Conservation (phyloP, 2,329 filamentous ascomycete species). For the Didymella exigua region DNA sequence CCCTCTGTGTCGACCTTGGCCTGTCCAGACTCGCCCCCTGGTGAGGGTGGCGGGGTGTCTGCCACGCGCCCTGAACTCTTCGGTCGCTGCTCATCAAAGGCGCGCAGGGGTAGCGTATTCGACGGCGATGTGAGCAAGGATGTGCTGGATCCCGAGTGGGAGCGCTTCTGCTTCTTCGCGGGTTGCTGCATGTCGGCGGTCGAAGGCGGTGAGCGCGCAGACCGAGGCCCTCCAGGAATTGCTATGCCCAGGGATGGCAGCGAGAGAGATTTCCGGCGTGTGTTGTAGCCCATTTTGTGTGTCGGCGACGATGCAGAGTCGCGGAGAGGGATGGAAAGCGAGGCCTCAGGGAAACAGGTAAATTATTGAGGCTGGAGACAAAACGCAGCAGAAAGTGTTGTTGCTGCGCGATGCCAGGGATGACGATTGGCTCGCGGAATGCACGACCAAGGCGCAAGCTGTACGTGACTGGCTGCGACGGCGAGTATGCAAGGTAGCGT, state of each 20-base stretch:
- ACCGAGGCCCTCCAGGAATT: slow-evolving; percentile 63
- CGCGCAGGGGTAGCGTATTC: slow-evolving; percentile 52
- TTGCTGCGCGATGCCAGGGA: slow-evolving; percentile 39
- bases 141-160: slow-evolving; percentile 62
- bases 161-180: slow-evolving; percentile 72
- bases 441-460: slow-evolving; percentile 37
- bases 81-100: slow-evolving; percentile 53
- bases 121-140: slow-evolving; percentile 53
- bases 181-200: slow-evolving; percentile 62
- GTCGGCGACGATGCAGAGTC: slow-evolving; percentile 5
- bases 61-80: slow-evolving; percentile 53
- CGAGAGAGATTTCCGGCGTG: slow-evolving; percentile 92
- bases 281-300: slow-evolving; percentile 85
- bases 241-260: slow-evolving; percentile 92
- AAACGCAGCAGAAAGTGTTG: slow-evolving; percentile 36
- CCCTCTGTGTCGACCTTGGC: slow-evolving; percentile 75
- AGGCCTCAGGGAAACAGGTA: slow-evolving; percentile 16
- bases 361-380: slow-evolving; percentile 37
- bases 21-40: slow-evolving; percentile 57
- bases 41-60: slow-evolving; percentile 82
- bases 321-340: slow-evolving; percentile 14
- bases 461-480: slow-evolving; percentile 35
- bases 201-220: slow-evolving; percentile 61
- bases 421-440: slow-evolving; percentile 45
- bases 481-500: slow-evolving; percentile 35